Base-by-base conservation (phyloP, 2,329 filamentous ascomycete species). In the Fusarium dlaminii region DNA sequence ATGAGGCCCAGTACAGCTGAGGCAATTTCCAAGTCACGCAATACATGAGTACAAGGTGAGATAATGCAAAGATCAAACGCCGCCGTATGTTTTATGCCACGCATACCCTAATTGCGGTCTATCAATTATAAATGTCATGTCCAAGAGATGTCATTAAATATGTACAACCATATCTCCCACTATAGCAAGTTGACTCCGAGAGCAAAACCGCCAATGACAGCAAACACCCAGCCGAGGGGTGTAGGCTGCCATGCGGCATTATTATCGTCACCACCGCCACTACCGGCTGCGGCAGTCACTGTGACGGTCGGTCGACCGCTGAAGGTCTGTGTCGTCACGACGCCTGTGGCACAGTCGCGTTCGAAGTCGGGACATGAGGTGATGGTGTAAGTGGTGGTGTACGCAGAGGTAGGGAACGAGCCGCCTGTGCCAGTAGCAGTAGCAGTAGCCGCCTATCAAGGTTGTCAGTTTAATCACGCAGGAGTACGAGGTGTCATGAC, bases 361-460 rank as follows among this genome's bases (percentile, higher is more conserved):
- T 75, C 78, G 20, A 78, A 77, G 4, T 52, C 56, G 5, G 71
- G 78, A 24, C 79, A 80, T 11, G 73, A 73, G 10, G 79, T 80
- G 55, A 80, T 73, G 56, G 79, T 79, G 48, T 76, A 80, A 9
- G 73, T 75, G 5, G 78, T 79, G 6, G 77, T 79, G 58, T 77
- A 75, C 10, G 73, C 69, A 5, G 52, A 36, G 6, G 71, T 75
- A 20, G 72, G 68, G 37, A 78, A 66, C 17, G 62, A 58, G 8
- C 49, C 37, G 13, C 62, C 59, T 34, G 60, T 60, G 14, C 57
- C 48, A 18, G 52, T 67, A n/a, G 69, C 68, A 18, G 52, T 67
- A n/a, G 69, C 68, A 12, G 57, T 30, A n/a, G 72, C 55, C 15
- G 46, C 62, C 68, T 73, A 29, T 20, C 5, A n/a, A 20, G 10